Conservation (phyloP, 1,284 basidiomycete species). For the Trametes pubescens region DNA sequence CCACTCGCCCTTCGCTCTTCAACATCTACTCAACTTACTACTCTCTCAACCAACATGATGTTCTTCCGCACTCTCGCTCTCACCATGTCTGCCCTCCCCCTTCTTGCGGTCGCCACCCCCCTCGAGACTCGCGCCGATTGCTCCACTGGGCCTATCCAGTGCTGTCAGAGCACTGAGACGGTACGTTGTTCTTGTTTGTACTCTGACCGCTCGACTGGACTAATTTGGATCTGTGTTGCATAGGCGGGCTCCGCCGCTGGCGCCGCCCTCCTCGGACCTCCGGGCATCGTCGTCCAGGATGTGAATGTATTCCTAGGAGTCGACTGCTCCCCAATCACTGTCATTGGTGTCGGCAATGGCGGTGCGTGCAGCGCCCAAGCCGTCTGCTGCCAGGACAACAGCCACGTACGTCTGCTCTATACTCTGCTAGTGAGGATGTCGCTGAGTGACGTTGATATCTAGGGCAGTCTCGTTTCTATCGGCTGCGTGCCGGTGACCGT, state of each 20-base stretch:
- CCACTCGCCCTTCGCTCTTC: constrained; percentile 7
- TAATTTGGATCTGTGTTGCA: not conserved
- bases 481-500: constrained; percentile 34
- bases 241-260: constrained; percentile 23
- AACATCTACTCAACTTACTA: not conserved
- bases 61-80: constrained; percentile 20
- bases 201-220: not conserved
- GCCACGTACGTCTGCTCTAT: constrained; percentile 7
- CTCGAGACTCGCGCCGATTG: constrained; percentile 29
- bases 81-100: constrained; percentile 16
- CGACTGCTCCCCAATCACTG: constrained; percentile 36
- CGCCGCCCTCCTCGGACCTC: constrained; percentile 27
- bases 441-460: not conserved
- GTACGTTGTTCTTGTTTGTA: constrained; percentile 16
- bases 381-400: constrained; percentile 50
- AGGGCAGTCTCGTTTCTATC: constrained; percentile 34
- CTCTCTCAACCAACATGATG: constrained; percentile 12
- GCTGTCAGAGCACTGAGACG: constrained; percentile 38
- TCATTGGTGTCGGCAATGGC: constrained; percentile 33
- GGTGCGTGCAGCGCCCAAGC: constrained; percentile 43
- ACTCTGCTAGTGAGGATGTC: too few species aligned
- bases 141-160: constrained; percentile 39
- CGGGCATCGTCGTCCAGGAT: constrained; percentile 32
- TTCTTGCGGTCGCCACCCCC: constrained; percentile 32
- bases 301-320: constrained; percentile 30